Percentiles rank a stretch among this genome's conserved stretches.
phyloP scores from a whole-genome alignment of 192 early-diverging fungal species.

The Irineochytrium annulatum region DNA sequence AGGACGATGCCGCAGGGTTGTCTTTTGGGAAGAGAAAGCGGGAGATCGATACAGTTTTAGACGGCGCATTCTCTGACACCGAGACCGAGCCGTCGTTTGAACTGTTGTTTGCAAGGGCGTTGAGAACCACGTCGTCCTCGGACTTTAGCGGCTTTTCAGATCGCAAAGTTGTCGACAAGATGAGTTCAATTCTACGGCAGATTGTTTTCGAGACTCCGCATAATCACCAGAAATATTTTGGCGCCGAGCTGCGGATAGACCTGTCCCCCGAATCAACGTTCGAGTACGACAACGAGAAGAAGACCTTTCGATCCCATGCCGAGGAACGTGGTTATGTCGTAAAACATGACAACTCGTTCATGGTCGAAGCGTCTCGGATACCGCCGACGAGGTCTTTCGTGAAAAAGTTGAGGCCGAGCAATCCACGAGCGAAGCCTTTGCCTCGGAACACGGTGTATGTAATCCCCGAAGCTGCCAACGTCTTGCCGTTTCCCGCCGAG shows the following conservation, averaged over 20 bases:
- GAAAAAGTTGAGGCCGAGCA: neutral
- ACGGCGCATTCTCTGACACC: too few relatives aligned
- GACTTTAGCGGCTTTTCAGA: too few relatives aligned
- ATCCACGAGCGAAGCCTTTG: neutral
- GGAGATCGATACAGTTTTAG: too few relatives aligned
- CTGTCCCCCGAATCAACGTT: constrained; percentile 16
- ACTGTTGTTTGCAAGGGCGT: too few relatives aligned
- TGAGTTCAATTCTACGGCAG: constrained; percentile 27
- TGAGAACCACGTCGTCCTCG: too few relatives aligned
- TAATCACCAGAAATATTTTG: constrained; percentile 28
- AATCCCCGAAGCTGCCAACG: constrained; percentile 26
- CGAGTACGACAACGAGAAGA: constrained; percentile 12
- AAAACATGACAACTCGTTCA: constrained; percentile 13
- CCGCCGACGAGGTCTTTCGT: constrained; percentile 3
- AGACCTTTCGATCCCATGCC: constrained; percentile 28
- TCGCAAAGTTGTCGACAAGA: constrained; percentile 8
- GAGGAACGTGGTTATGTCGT: constrained; percentile 31
- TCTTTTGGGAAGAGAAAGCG: too few relatives aligned
- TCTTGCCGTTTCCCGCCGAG: constrained; percentile 34
- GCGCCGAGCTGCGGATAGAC: constrained; percentile 1
- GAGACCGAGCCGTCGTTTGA: too few relatives aligned
- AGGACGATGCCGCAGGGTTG: too few relatives aligned
- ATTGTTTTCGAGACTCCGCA: constrained; percentile 28
- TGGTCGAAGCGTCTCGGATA: constrained; percentile 30
- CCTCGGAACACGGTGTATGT: constrained; percentile 23